Percentiles rank a stretch among this genome's conserved stretches.
phyloP scores from a whole-genome alignment of 2,329 filamentous ascomycete genomes.

The Kalaharituber pfeilii region DNA sequence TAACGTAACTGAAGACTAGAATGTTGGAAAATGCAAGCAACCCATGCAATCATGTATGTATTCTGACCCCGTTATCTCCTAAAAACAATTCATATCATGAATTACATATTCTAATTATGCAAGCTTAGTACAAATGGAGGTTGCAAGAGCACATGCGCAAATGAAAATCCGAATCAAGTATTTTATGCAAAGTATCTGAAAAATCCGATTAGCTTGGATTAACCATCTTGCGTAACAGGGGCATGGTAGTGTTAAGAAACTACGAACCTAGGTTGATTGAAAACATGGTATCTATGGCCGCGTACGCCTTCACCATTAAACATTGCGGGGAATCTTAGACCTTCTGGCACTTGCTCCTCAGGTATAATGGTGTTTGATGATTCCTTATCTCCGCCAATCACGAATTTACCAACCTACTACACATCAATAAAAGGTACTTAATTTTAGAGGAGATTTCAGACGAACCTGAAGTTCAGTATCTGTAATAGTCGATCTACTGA shows the following conservation, averaged over 20 bases:
- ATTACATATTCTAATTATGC: too few species aligned
- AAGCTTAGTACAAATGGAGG: neutral
- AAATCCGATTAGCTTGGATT: neutral
- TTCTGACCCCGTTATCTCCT: too few species aligned
- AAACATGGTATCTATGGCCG: slow-evolving; percentile 86
- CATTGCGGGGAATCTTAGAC: slow-evolving; percentile 64
- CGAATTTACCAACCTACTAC: slow-evolving; percentile 64
- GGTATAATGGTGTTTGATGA: slow-evolving; percentile 40
- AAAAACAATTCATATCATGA: too few species aligned
- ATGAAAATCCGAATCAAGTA: neutral
- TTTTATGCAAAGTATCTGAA: neutral
- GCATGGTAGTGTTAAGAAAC: neutral
- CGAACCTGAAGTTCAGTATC: slow-evolving; percentile 84
- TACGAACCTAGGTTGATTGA: slow-evolving; percentile 66
- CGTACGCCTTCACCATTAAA: slow-evolving; percentile 76
- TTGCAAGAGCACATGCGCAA: neutral
- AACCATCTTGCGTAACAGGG: neutral
- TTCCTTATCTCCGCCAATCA: slow-evolving; percentile 52
- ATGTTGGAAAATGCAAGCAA: too few species aligned
- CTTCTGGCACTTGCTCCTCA: slow-evolving; percentile 58
- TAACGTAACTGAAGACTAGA: too few species aligned
- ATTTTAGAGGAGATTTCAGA: slow-evolving; percentile 15
- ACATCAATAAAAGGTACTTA: slow-evolving; percentile 15
- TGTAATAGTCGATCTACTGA: slow-evolving; percentile 79
- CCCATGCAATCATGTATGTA: too few species aligned